Conservation (phyloP, 2,329 filamentous ascomycete genomes). For the Tolypocladium ophioglossoides region DNA sequence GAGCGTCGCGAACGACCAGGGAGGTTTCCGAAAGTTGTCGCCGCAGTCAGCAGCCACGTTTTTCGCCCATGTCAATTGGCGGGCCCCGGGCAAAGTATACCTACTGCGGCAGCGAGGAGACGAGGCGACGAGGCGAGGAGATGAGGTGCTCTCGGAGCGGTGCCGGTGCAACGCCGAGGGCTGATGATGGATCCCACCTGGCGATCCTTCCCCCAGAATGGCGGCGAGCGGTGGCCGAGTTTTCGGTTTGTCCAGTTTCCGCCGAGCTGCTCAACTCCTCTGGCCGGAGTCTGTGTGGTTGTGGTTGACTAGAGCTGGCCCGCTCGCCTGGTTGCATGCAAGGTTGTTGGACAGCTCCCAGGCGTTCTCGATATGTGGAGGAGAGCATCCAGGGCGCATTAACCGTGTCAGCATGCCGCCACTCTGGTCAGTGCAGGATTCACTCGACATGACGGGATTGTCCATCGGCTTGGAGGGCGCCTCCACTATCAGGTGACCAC, state of each 20-base stretch:
- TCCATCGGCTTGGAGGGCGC: too few species aligned
- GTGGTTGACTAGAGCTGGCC: background rate
- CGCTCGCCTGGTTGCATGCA: background rate
- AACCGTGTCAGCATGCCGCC: background rate
- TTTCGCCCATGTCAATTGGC: background rate
- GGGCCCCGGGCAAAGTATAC: too few species aligned
- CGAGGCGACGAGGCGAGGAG: background rate
- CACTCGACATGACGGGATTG: too few species aligned
- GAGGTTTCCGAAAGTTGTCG: background rate
- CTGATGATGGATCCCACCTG: background rate
- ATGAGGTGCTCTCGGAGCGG: background rate
- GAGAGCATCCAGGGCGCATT: background rate
- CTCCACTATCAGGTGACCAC: too few species aligned
- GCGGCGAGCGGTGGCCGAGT: background rate
- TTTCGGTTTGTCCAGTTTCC: background rate
- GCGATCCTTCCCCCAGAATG: background rate
- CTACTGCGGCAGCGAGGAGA: too few species aligned
- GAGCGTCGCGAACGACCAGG: background rate
- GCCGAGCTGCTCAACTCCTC: background rate
- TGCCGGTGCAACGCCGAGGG: background rate
- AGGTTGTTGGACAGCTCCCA: background rate
- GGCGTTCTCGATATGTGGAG: too few species aligned
- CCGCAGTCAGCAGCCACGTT: background rate
- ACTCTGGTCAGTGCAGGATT: background rate
- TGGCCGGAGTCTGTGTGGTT: background rate